phyloP scores from a whole-genome alignment of 1,284 basidiomycete species.

The Sporisorium scitamineum region DNA sequence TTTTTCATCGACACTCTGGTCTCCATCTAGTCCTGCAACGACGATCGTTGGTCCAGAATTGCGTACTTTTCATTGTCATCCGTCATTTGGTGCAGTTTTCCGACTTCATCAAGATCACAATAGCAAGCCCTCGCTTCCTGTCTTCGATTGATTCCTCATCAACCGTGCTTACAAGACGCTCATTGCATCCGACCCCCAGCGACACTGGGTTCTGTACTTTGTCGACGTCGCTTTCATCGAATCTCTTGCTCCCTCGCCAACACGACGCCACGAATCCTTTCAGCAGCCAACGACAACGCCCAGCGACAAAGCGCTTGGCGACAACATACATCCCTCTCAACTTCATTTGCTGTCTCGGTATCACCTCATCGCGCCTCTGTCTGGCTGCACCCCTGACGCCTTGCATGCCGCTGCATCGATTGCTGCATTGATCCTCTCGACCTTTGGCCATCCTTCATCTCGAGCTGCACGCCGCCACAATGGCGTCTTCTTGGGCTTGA shows the following conservation, averaged over 20 bases:
- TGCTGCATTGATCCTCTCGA: neutral
- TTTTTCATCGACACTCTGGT: no score
- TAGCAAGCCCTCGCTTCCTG: neutral
- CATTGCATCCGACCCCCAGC: no score
- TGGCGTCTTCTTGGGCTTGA: conserved; percentile 14
- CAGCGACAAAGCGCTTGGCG: neutral
- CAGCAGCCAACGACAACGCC: neutral
- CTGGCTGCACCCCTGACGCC: conserved; percentile 6
- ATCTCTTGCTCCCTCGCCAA: neutral
- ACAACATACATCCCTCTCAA: neutral
- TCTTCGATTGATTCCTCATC: no score
- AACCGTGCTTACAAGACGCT: no score
- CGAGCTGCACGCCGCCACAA: neutral
- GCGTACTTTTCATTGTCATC: neutral
- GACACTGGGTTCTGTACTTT: neutral
- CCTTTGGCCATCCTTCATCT: conserved; percentile 9
- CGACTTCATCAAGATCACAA: neutral
- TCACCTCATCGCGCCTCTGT: conserved; percentile 3
- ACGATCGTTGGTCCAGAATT: neutral
- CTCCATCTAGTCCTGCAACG: no score
- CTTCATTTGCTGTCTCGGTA: neutral
- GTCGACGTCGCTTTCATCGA: neutral
- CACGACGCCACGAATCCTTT: neutral
- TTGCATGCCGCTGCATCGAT: conserved; percentile 5
- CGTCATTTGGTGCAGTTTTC: neutral